Evolutionary conservation across 768 basidiomycete species (phyloP).

Genomic region (Mycena vulgaris): DNA sequence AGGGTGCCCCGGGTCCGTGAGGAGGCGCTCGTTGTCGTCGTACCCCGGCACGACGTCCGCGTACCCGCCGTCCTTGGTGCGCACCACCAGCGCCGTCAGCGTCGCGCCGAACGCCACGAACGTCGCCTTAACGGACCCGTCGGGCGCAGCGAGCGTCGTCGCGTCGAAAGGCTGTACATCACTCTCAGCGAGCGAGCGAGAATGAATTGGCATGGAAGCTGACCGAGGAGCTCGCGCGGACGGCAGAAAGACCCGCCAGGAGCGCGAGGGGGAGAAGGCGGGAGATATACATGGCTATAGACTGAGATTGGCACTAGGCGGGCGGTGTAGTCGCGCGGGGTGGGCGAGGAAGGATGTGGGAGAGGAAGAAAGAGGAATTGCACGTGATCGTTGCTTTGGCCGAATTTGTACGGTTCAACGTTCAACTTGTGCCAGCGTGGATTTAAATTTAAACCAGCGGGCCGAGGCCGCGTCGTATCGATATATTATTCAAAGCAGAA

Average conservation of each 20-base stretch:
- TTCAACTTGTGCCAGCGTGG: too few relatives aligned
- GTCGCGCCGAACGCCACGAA: constrained; percentile 73
- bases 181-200: not conserved
- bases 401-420: too few relatives aligned
- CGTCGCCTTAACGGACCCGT: constrained; percentile 70
- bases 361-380: too few relatives aligned
- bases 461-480: too few relatives aligned
- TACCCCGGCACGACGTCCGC: constrained; percentile 73
- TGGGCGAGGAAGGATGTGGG: too few relatives aligned
- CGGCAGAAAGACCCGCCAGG: not conserved
- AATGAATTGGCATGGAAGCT: not conserved
- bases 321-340: too few relatives aligned
- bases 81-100: constrained; percentile 69
- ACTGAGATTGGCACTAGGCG: too few relatives aligned
- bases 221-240: not conserved
- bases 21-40: constrained; percentile 62
- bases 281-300: not conserved
- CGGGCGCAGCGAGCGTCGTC: constrained; percentile 63
- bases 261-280: not conserved
- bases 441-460: too few relatives aligned
- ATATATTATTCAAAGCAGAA: too few relatives aligned
- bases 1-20: constrained; percentile 63
- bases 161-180: constrained; percentile 62
- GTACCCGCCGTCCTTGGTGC: constrained; percentile 63
- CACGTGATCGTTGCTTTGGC: too few relatives aligned